A percentile compares a stretch with the other conserved stretches of the same genome.
These are phyloP conservation scores for Microbotryomycetes sp. DNA, from an alignment of 1,284 basidiomycete species.

Conservation along the genomic window DNA sequence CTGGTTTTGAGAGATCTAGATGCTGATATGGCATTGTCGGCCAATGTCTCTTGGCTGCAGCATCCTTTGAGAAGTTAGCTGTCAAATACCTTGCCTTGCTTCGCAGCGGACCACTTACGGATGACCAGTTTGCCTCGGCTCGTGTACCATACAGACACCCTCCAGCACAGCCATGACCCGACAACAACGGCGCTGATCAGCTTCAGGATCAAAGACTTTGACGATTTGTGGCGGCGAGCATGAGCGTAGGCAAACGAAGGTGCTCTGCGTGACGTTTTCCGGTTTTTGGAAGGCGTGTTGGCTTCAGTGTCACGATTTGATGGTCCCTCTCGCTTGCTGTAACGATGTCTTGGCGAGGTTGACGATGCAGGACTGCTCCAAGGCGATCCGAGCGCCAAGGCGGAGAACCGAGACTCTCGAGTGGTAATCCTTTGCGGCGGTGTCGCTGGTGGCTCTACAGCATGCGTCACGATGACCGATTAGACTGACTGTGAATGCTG, in stretches of 20 bases:
- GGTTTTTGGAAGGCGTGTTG: neutral
- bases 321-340: neutral
- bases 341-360: neutral
- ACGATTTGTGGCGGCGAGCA: too few relatives aligned
- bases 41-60: neutral
- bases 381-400: neutral
- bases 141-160: neutral
- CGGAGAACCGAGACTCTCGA: neutral
- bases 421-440: neutral
- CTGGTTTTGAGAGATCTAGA: conserved; percentile 3
- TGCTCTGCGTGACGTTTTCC: neutral
- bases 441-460: neutral
- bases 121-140: neutral
- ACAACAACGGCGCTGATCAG: too few relatives aligned
- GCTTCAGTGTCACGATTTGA: neutral
- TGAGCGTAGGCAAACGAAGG: neutral
- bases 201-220: too few relatives aligned
- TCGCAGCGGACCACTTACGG: too few relatives aligned
- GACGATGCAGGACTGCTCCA: neutral
- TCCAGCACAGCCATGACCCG: too few relatives aligned
- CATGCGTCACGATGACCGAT: too few relatives aligned
- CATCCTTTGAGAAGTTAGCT: too few relatives aligned
- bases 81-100: too few relatives aligned
- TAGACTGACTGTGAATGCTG: too few relatives aligned
- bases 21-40: conserved; percentile 10